Evolutionary conservation across 176 grass and related monocot species (phyloP).

Genomic region (Bonia amplexicaulis): DNA sequence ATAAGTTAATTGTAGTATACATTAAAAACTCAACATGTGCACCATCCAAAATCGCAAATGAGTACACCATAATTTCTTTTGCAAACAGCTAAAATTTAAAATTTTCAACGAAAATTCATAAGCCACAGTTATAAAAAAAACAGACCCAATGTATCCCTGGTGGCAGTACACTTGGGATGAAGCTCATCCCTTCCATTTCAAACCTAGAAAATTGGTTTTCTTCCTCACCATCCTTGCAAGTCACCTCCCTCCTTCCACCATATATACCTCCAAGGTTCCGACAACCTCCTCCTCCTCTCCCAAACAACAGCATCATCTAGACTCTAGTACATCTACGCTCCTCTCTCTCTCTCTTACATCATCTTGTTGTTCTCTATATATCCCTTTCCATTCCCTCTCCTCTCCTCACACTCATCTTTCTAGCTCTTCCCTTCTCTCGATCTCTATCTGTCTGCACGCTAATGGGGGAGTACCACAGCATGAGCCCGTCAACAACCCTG

Average conservation of each 20-base stretch:
- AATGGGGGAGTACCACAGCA: constrained; percentile 28
- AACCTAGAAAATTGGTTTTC: neutral
- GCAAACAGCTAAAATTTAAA: no score
- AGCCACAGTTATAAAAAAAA: no score
- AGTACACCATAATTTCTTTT: no score
- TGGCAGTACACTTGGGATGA: neutral
- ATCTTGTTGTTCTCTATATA: neutral
- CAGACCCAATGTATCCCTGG: neutral
- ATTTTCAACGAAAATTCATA: no score
- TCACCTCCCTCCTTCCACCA: neutral
- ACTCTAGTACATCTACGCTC: neutral
- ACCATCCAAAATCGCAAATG: no score
- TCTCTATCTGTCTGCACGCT: neutral
- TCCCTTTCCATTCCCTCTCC: neutral
- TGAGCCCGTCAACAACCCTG: constrained; percentile 6
- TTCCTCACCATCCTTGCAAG: neutral
- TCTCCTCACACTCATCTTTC: neutral
- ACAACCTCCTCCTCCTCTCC: neutral
- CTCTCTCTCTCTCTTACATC: neutral
- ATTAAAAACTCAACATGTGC: no score
- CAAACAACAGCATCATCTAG: neutral
- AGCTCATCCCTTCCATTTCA: neutral
- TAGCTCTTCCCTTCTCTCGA: neutral
- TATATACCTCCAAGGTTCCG: constrained; percentile 24
- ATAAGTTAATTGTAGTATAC: no score